These are phyloP conservation scores for Trametes gibbosa DNA, from an alignment of 768 basidiomycete genomes.

Conservation along the genomic window DNA sequence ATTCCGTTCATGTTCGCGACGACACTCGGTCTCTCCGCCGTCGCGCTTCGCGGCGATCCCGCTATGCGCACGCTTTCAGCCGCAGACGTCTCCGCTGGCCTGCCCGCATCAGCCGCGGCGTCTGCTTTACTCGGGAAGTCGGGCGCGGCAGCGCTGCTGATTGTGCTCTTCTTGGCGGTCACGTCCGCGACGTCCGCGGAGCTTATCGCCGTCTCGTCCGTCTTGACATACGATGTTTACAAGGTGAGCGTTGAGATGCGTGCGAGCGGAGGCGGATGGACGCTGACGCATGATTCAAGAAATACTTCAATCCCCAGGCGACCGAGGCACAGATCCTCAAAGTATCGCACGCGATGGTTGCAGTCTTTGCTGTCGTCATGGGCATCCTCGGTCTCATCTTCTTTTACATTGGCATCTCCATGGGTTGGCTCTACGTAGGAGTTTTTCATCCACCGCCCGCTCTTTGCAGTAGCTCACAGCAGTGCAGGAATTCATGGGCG, in stretches of 20 bases:
- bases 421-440: constrained; percentile 87
- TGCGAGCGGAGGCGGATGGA: neutral
- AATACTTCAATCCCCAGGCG: constrained; percentile 80
- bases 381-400: constrained; percentile 83
- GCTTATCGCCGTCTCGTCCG: constrained; percentile 83
- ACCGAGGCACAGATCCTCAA: constrained; percentile 69
- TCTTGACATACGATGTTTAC: constrained; percentile 85
- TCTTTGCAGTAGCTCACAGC: neutral
- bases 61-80: constrained; percentile 49
- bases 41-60: constrained; percentile 68
- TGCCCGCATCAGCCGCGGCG: constrained; percentile 83
- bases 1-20: constrained; percentile 88
- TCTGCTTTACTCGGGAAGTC: constrained; percentile 74
- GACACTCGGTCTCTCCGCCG: constrained; percentile 82
- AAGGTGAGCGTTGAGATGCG: constrained; percentile 43
- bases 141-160: constrained; percentile 75
- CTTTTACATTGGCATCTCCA: constrained; percentile 85
- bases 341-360: constrained; percentile 70
- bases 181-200: constrained; percentile 86
- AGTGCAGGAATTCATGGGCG: constrained; percentile 79
- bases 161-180: constrained; percentile 85
- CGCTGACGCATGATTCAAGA: constrained; percentile 26
- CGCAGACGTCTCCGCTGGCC: constrained; percentile 81
- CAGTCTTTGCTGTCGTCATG: constrained; percentile 71
- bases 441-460: neutral